These are phyloP conservation scores for Phallus indusiatus DNA, from an alignment of 768 basidiomycete species.

Conservation along the genomic window DNA sequence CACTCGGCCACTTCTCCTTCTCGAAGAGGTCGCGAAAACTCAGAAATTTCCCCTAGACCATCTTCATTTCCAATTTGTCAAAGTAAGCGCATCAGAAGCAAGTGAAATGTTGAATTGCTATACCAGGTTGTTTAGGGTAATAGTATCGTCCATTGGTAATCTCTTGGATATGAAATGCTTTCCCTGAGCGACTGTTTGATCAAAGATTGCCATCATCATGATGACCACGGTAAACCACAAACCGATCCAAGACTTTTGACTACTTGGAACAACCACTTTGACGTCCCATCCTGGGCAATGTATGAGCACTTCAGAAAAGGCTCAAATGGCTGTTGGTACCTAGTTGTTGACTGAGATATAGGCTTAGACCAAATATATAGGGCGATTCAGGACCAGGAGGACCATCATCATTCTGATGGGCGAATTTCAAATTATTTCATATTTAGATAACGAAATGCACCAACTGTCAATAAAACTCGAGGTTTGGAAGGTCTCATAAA, in stretches of 20 bases:
- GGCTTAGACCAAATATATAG: constrained; percentile 64
- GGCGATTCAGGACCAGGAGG: constrained; percentile 68
- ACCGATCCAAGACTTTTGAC: constrained; percentile 89
- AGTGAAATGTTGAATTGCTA: constrained; percentile 1
- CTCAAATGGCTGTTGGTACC: constrained; percentile 32
- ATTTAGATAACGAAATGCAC: neutral
- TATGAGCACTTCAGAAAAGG: constrained; percentile 1
- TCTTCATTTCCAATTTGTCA: constrained; percentile 26
- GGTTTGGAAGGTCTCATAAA: neutral
- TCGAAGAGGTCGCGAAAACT: constrained; percentile 52
- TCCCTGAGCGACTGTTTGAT: constrained; percentile 36
- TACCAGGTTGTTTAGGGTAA: constrained; percentile 58
- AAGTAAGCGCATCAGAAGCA: neutral
- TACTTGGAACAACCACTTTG: constrained; percentile 68
- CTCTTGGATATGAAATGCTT: constrained; percentile 73
- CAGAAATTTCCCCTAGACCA: constrained; percentile 58
- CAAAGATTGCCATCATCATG: too few species aligned
- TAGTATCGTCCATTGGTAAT: constrained; percentile 62
- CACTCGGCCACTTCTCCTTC: constrained; percentile 81
- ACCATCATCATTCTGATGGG: constrained; percentile 69
- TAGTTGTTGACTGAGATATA: constrained; percentile 45
- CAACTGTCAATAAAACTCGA: neutral
- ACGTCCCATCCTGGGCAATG: constrained; percentile 54
- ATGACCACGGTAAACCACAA: constrained; percentile 9
- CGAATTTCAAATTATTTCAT: neutral